phyloP scores from a whole-genome alignment of 352 stramenopile species.

The Globisporangium solare region DNA sequence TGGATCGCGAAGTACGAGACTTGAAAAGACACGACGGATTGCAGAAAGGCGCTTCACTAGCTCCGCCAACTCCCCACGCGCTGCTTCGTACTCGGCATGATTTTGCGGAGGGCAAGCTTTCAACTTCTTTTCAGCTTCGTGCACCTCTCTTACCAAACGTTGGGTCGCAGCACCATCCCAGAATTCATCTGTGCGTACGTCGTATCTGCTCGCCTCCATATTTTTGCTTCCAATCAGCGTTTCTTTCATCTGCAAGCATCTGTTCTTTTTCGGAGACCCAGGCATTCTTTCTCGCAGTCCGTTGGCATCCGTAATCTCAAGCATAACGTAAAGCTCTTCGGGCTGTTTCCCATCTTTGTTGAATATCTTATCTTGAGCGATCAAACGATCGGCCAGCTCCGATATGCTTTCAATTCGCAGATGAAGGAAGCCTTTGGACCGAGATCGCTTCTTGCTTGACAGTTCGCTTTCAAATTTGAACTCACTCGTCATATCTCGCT shows the following conservation, averaged over 20 bases:
- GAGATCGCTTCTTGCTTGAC: slow-evolving; percentile 22
- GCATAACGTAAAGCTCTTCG: slow-evolving; percentile 45
- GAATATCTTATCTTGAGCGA: slow-evolving; percentile 24
- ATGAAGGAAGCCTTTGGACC: slow-evolving; percentile 31
- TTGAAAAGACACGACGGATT: slow-evolving; percentile 33
- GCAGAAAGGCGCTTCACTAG: slow-evolving; percentile 22
- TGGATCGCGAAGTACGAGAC: slow-evolving; percentile 24
- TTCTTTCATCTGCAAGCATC: slow-evolving; percentile 8
- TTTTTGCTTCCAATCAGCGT: slow-evolving; percentile 26
- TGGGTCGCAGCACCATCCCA: no score
- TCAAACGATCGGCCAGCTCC: slow-evolving; percentile 30
- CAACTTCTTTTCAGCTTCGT: slow-evolving; percentile 23
- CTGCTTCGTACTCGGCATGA: slow-evolving; percentile 17
- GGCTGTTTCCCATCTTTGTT: slow-evolving; percentile 20
- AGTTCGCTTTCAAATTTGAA: slow-evolving; percentile 30
- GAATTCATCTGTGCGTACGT: slow-evolving; percentile 27
- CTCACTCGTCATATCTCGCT: slow-evolving; percentile 10
- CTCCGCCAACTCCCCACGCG: slow-evolving; percentile 14
- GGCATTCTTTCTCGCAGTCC: slow-evolving; percentile 16
- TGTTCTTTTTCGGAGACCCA: background rate
- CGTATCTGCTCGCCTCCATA: slow-evolving; percentile 13
- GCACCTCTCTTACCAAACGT: slow-evolving; percentile 26
- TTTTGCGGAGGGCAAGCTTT: slow-evolving; percentile 11
- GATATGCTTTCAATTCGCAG: slow-evolving; percentile 36
- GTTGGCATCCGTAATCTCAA: slow-evolving; percentile 29